phyloP scores from a whole-genome alignment of 169 alveolate genomes.

The Hammondia hammondi region DNA sequence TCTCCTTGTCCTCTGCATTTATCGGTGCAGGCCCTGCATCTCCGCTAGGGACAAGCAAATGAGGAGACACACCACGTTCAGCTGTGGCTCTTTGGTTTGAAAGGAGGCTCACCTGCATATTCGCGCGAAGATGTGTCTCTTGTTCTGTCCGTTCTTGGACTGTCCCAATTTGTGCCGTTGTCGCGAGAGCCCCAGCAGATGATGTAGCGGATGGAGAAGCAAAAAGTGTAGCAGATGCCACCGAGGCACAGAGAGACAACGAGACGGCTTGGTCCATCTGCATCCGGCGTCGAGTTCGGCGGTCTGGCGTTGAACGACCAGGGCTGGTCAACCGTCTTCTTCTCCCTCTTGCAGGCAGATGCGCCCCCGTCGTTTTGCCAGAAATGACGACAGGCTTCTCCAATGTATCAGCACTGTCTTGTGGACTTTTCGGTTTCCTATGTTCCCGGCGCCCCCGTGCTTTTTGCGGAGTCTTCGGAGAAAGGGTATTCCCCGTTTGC shows the following conservation, averaged over 20 bases:
- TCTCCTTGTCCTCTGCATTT: neutral
- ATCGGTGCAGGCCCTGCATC: neutral
- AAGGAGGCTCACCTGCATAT: neutral
- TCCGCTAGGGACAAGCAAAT: neutral
- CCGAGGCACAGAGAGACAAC: neutral
- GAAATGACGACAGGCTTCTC: too few relatives aligned
- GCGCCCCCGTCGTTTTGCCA: neutral
- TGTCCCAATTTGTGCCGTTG: neutral
- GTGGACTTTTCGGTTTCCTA: neutral
- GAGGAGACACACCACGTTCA: neutral
- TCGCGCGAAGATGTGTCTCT: neutral
- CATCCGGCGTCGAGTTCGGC: neutral
- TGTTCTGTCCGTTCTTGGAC: neutral
- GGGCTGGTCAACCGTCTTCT: neutral
- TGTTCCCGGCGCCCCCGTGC: neutral
- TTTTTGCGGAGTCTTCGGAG: neutral
- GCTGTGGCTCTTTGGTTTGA: neutral
- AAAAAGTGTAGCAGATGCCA: neutral
- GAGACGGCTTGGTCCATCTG: neutral
- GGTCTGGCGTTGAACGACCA: neutral
- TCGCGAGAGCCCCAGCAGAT: neutral
- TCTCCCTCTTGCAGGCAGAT: neutral
- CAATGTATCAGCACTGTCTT: neutral
- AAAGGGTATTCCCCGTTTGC: neutral
- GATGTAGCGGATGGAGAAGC: neutral